A percentile compares a stretch with the other conserved stretches of the same genome.
phyloP scores from a whole-genome alignment of 164 flowering plant genomes.

The Akebia trifoliata region DNA sequence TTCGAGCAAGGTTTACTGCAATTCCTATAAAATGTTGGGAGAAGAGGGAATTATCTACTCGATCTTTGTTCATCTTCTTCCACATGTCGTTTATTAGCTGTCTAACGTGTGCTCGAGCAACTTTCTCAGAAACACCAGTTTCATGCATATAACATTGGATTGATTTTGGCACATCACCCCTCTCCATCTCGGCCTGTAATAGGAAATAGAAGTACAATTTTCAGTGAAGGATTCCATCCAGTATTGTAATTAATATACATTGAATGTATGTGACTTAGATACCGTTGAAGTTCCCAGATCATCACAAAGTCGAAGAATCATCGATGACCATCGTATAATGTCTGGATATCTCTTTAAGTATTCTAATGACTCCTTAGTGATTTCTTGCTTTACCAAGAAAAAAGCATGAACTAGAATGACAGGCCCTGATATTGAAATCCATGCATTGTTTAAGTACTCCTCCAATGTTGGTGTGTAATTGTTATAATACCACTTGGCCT shows the following conservation, averaged over 20 bases:
- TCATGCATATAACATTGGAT: conserved; percentile 31
- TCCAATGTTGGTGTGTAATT: conserved; percentile 30
- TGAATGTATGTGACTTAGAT: background rate
- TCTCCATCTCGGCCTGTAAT: conserved; percentile 33
- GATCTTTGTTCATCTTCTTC: conserved; percentile 30
- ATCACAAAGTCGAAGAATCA: conserved; percentile 31
- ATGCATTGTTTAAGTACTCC: conserved; percentile 43
- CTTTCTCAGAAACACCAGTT: conserved; percentile 13
- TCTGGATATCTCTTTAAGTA: conserved; percentile 15
- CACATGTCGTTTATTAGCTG: conserved; percentile 24
- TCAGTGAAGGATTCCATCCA: no score
- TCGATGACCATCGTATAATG: conserved; percentile 26
- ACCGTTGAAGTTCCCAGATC: conserved; percentile 41
- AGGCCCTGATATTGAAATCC: conserved; percentile 29
- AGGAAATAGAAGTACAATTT: no score
- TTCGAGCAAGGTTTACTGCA: conserved; percentile 31
- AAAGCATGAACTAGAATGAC: conserved; percentile 23
- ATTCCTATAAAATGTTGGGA: conserved; percentile 14
- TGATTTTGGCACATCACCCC: conserved; percentile 33
- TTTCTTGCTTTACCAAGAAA: conserved; percentile 12
- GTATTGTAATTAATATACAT: background rate
- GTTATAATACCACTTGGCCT: conserved; percentile 38
- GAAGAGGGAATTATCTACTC: conserved; percentile 11
- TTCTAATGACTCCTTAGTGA: background rate
- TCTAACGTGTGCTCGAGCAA: conserved; percentile 24